A percentile compares a stretch with the other conserved stretches of the same genome.
Conservation (phyloP, 2,329 filamentous ascomycete genomes). For the Claviceps sp. region DNA sequence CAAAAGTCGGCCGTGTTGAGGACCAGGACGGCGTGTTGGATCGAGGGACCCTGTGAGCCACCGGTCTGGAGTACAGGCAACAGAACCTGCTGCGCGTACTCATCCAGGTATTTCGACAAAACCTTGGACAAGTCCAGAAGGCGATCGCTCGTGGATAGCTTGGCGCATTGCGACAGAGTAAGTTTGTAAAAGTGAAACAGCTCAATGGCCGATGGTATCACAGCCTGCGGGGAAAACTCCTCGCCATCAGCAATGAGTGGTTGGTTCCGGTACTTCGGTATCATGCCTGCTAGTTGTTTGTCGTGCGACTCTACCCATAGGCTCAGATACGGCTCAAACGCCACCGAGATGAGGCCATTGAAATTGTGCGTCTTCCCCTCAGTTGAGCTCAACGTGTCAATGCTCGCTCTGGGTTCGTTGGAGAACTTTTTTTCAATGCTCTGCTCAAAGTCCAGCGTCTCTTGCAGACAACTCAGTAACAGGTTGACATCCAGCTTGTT, state of each 20-base stretch:
- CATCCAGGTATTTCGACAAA: constrained; percentile 85
- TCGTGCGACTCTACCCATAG: constrained; percentile 97
- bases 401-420: constrained; percentile 60
- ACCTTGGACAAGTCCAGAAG: constrained; percentile 74
- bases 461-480: constrained; percentile 76
- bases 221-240: constrained; percentile 79
- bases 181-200: constrained; percentile 95
- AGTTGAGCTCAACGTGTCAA: constrained; percentile 73
- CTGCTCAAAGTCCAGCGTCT: constrained; percentile 95
- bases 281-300: constrained; percentile 67
- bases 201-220: constrained; percentile 88
- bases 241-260: constrained; percentile 72
- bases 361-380: constrained; percentile 68
- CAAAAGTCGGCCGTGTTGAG: constrained; percentile 97
- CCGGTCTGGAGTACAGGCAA: constrained; percentile 53
- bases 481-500: constrained; percentile 81
- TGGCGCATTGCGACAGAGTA: constrained; percentile 86
- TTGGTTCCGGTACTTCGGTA: constrained; percentile 77
- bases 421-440: constrained; percentile 74
- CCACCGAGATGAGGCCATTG: constrained; percentile 83
- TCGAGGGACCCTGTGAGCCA: constrained; percentile 34
- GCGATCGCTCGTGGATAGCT: constrained; percentile 81
- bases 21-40: constrained; percentile 73
- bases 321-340: constrained; percentile 93
- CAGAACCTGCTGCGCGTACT: constrained; percentile 88